Evolutionary conservation across 2,329 filamentous ascomycete species (phyloP).

Genomic region (Raffaelea arxii): DNA sequence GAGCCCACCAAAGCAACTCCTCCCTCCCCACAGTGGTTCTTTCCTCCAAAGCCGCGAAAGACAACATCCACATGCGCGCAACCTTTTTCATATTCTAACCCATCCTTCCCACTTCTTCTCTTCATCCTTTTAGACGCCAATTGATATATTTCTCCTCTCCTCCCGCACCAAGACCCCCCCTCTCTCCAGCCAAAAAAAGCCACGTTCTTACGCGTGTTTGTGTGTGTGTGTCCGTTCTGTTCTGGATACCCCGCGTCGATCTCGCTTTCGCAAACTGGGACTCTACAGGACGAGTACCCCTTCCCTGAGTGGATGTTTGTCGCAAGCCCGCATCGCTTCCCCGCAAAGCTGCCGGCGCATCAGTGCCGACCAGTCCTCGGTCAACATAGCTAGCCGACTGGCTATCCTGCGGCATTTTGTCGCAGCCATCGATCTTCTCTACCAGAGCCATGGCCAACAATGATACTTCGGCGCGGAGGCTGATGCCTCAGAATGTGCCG

Average conservation of each 20-base stretch:
- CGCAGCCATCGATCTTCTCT: neutral
- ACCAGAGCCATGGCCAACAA: slow-evolving; percentile 42
- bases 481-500: slow-evolving; percentile 61
- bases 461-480: slow-evolving; percentile 50
- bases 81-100: neutral
- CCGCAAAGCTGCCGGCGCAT: slow-evolving; percentile 8
- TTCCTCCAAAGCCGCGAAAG: neutral
- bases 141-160: neutral
- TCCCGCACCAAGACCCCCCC: neutral
- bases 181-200: too few relatives aligned
- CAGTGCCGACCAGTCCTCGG: neutral
- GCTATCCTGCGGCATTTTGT: neutral
- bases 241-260: neutral
- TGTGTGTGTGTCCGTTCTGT: neutral
- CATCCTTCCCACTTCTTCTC: neutral
- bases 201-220: too few relatives aligned
- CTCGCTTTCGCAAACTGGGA: neutral
- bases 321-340: slow-evolving; percentile 3
- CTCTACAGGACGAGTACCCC: neutral
- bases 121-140: neutral
- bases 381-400: neutral
- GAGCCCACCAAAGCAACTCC: neutral
- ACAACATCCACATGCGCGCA: neutral
- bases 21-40: neutral
- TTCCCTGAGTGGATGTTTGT: slow-evolving; percentile 9